Conservation (phyloP, 768 basidiomycete species). For the Lactarius pseudohatsudake region DNA sequence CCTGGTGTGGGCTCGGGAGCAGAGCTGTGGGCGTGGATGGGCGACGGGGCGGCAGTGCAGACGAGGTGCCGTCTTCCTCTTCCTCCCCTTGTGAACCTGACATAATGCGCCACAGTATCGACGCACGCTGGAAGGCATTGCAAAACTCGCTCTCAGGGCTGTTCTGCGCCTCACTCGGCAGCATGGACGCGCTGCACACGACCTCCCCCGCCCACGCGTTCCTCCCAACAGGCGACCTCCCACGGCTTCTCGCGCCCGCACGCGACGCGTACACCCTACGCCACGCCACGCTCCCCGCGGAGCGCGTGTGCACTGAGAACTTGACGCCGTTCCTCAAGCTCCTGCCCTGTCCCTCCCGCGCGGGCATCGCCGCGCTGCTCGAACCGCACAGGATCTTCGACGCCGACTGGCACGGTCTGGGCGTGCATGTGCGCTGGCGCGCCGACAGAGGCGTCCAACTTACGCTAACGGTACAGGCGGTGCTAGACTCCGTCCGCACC, state of each 20-base stretch:
- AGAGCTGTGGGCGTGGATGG: constrained; percentile 92
- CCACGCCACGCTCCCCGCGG: constrained; percentile 76
- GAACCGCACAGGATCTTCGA: constrained; percentile 87
- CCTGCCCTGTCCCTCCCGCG: constrained; percentile 86
- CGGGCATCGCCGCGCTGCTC: constrained; percentile 79
- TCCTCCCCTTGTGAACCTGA: neutral
- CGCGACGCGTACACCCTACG: constrained; percentile 52
- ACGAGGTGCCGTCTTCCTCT: constrained; percentile 41
- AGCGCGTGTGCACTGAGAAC: constrained; percentile 96
- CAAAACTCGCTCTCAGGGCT: constrained; percentile 89
- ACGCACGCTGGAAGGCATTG: constrained; percentile 79
- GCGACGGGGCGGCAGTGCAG: constrained; percentile 45
- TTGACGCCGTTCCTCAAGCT: constrained; percentile 94
- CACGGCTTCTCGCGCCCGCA: constrained; percentile 39
- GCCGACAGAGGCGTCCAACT: constrained; percentile 56
- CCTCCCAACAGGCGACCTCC: constrained; percentile 58
- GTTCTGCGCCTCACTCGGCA: constrained; percentile 90
- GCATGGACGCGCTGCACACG: constrained; percentile 72
- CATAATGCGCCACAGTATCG: constrained; percentile 46
- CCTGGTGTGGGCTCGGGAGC: constrained; percentile 80
- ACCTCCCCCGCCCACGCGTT: constrained; percentile 64
- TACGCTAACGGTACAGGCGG: constrained; percentile 67
- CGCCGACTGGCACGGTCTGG: constrained; percentile 89
- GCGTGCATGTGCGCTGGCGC: constrained; percentile 70
- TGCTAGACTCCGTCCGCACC: constrained; percentile 72